Evolutionary conservation across 2,329 filamentous ascomycete species (phyloP), one percentile per base, ranked within the genome.

Genomic region (Diaporthe australafricana): DNA sequence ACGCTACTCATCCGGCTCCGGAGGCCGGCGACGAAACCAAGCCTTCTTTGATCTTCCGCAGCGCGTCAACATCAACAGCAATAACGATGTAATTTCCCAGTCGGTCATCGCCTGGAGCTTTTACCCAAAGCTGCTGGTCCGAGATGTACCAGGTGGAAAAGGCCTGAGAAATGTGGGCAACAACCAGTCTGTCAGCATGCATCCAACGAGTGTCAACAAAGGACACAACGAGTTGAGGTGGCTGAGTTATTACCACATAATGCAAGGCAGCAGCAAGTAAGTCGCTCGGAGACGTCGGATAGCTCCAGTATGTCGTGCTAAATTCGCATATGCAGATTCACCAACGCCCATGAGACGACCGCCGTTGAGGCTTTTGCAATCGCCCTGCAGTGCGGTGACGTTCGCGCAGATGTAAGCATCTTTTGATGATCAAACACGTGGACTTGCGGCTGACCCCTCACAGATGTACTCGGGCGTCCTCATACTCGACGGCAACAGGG

Each of bases 231-330:
- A 91, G 50, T 84, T 95, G 48, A 92, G 91, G 78, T 98, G 94
- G 91, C 84, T 99, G 55, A 96, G 94, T 0, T 99, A 98, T 81
- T 98, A 98, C 83, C 93, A 97, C 80, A 98, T 98, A 75, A 97
- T 98, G 94, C 95, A 98, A 81, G 48, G 25, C 5, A 17, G 42
- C 55, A 42, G 30, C 30, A 45, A 30, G 66, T 52, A 25, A 62
- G 71, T 78, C 65, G 76, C 30, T 67, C 68, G 16, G 32, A 9
- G 2, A 17, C 6, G 2, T 9, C 16, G 32, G 7, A 12, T 42
- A 8, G 40, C 17, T 38, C 5, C 14, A 12, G 27, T 8, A 5
- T n/a, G 5, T 30, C 6, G 71, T 65, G 71, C 78, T 82, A 73
- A n/a, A 81, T 20, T 12, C 40, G 25, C 5, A 38, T 40, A 22